These are phyloP conservation scores for Wickerhamiella brachini DNA, from an alignment of 805 yeast genomes.

Conservation along the genomic window DNA sequence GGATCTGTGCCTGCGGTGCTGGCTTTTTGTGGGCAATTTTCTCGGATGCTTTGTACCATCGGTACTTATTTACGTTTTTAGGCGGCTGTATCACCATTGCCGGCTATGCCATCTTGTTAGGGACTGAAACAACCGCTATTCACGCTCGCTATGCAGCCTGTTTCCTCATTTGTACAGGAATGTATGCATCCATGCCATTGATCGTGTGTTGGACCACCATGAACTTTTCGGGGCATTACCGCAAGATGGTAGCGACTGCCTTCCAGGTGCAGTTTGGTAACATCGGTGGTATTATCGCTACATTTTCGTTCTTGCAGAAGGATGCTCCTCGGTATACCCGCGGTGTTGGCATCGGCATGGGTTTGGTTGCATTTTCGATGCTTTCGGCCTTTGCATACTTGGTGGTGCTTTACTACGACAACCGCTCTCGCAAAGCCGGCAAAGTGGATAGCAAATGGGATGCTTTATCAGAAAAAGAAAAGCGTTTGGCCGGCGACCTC, in stretches of 20 bases:
- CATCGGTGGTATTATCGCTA: constrained; percentile 56
- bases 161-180: constrained; percentile 44
- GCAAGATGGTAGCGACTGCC: constrained; percentile 46
- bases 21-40: constrained; percentile 44
- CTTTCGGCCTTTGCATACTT: constrained; percentile 26
- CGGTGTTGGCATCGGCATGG: constrained; percentile 41
- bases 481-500: constrained; percentile 22
- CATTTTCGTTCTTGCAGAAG: constrained; percentile 38
- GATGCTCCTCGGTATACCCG: constrained; percentile 47
- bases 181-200: constrained; percentile 53
- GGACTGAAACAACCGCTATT: constrained; percentile 26
- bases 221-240: constrained; percentile 48
- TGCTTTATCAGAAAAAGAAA: constrained; percentile 11
- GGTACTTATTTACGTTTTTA: constrained; percentile 21
- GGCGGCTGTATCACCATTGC: constrained; percentile 26
- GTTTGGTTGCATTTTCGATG: constrained; percentile 33
- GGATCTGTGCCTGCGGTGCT: constrained; percentile 61
- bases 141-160: constrained; percentile 47
- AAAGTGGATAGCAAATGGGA: constrained; percentile 17
- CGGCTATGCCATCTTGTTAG: constrained; percentile 46
- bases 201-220: constrained; percentile 53
- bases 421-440: constrained; percentile 18
- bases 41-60: constrained; percentile 40
- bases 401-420: constrained; percentile 21
- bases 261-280: constrained; percentile 61